phyloP scores from a whole-genome alignment of 1,284 basidiomycete genomes.

The Ganoderma meredithae region DNA sequence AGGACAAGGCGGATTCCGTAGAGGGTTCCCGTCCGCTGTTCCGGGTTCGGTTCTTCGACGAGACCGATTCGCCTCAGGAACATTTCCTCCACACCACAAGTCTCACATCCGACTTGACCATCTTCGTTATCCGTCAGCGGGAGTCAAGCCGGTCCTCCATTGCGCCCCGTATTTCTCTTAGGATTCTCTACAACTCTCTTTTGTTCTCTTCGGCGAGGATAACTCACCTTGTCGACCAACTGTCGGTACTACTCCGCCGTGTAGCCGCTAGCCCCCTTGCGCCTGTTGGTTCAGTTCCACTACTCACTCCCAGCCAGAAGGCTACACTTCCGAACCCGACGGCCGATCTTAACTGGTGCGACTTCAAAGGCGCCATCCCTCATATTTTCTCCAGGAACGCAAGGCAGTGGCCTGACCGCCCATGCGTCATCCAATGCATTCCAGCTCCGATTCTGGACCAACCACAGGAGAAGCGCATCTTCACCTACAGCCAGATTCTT shows the following conservation, averaged over 20 bases:
- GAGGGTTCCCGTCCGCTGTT: constrained; percentile 77
- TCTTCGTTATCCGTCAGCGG: constrained; percentile 76
- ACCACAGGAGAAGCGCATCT: constrained; percentile 66
- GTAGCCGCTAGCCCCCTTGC: constrained; percentile 69
- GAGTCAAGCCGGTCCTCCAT: constrained; percentile 76
- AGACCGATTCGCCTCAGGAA: constrained; percentile 78
- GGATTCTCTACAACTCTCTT: constrained; percentile 94
- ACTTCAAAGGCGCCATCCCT: constrained; percentile 95
- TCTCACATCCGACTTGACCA: constrained; percentile 90
- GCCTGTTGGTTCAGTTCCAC: constrained; percentile 78
- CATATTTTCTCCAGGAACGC: constrained; percentile 92
- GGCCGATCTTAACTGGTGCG: constrained; percentile 95
- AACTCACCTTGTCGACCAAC: constrained; percentile 84
- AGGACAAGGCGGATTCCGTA: constrained; percentile 63
- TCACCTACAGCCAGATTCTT: constrained; percentile 86
- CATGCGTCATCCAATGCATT: constrained; percentile 86
- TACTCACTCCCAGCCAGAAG: constrained; percentile 82
- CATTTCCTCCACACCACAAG: constrained; percentile 83
- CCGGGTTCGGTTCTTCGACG: constrained; percentile 96
- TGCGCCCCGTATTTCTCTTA: constrained; percentile 82
- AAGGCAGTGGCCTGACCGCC: constrained; percentile 73
- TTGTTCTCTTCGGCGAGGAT: constrained; percentile 89
- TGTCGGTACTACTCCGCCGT: constrained; percentile 82
- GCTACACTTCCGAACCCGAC: constrained; percentile 84
- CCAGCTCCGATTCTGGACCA: constrained; percentile 50